Conservation (phyloP, 2,329 filamentous ascomycete species). For the Penicillium frequentans region DNA sequence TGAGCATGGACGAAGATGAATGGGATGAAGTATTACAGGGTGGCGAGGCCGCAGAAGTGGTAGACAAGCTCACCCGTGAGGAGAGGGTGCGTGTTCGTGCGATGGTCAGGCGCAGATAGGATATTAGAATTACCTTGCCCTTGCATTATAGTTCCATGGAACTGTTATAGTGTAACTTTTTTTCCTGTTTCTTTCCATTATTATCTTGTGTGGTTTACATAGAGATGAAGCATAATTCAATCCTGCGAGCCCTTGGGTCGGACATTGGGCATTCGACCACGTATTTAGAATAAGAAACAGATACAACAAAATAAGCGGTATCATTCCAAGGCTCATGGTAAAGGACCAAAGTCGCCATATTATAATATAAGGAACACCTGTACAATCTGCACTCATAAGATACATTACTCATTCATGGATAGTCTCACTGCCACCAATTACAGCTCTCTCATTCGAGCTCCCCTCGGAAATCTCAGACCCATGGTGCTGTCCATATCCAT, state of each 20-base stretch:
- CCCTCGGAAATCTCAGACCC: slow-evolving; percentile 11
- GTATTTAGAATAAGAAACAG: no score
- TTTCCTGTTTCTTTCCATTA: not conserved
- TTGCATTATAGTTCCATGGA: not conserved
- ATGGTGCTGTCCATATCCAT: not conserved
- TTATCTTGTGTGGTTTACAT: not conserved
- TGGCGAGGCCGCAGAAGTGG: slow-evolving; percentile 48
- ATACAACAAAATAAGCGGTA: no score
- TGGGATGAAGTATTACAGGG: slow-evolving; percentile 73
- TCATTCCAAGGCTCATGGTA: no score
- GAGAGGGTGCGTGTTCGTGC: slow-evolving; percentile 72
- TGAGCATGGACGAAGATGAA: slow-evolving; percentile 95
- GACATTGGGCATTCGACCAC: no score
- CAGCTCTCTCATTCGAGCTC: slow-evolving; percentile 1
- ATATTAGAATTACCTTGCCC: not conserved
- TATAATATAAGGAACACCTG: not conserved
- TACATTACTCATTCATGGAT: slow-evolving; percentile 8
- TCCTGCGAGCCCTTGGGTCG: no score
- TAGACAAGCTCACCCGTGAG: slow-evolving; percentile 67
- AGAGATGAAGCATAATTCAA: not conserved
- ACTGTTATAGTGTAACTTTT: not conserved
- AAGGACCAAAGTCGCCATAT: no score
- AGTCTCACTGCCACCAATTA: slow-evolving; percentile 3
- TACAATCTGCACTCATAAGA: not conserved
- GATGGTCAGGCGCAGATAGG: slow-evolving; percentile 53